Evolutionary conservation across 768 basidiomycete species (phyloP).

Genomic region (Boletus vermiculosoides): DNA sequence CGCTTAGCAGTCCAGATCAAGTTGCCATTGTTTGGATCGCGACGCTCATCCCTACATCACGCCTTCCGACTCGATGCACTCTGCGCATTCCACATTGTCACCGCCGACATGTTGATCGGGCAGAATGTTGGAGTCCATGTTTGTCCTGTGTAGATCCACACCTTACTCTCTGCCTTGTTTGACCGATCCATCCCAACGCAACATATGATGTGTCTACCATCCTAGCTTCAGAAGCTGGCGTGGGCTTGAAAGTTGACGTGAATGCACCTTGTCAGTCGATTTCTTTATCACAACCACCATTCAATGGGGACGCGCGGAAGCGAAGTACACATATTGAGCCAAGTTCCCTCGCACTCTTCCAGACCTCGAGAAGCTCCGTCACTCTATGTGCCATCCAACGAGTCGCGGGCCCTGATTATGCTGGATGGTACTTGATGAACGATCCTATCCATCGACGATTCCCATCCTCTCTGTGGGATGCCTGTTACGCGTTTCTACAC

Average conservation of each 20-base stretch:
- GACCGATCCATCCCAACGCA: background rate
- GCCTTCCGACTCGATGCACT: background rate
- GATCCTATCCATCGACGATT: background rate
- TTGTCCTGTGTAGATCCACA: background rate
- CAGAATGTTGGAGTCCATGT: background rate
- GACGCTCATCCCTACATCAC: background rate
- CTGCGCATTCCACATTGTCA: background rate
- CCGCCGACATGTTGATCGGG: background rate
- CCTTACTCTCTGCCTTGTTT: background rate
- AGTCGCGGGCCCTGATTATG: too few relatives aligned
- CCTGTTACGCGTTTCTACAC: background rate
- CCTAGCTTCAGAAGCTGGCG: background rate
- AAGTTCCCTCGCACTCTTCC: background rate
- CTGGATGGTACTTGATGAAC: background rate
- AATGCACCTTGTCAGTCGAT: background rate
- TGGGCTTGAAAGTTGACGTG: too few relatives aligned
- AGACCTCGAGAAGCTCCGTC: background rate
- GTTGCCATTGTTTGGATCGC: too few relatives aligned
- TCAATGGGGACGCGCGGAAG: background rate
- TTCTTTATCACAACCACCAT: background rate
- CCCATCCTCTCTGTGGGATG: too few relatives aligned
- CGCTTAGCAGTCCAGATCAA: too few relatives aligned
- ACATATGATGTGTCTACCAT: background rate
- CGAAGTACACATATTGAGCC: background rate
- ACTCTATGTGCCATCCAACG: background rate